Base-by-base conservation (phyloP, 2,329 filamentous ascomycete genomes). In the Venturia asperata region DNA sequence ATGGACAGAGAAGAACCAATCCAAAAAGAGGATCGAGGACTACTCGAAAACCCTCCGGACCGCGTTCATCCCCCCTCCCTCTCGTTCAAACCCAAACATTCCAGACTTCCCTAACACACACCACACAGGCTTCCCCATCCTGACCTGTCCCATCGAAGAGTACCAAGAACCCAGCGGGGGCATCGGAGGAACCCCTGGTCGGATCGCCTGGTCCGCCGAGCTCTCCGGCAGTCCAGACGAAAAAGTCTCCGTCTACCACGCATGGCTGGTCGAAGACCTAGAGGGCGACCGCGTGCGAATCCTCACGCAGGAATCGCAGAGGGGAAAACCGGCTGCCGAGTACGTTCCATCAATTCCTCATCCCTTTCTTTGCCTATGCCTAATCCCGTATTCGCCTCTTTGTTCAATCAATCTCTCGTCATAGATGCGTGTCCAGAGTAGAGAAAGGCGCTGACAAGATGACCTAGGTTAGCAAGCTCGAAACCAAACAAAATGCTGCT, bases 401-500 rank as follows among this genome's bases (percentile, higher is more conserved):
- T 34, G 3, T 34, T 34, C 30, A 34, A 34, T 34, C 30, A 34
- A 34, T 34, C 6, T 34, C 30, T 34, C 6, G 30, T 6, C 30
- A 34, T 34, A 34, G 30, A 34, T 34, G 30, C 6, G 30, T 34
- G 30, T 34, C 30, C 3, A 34, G 30, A 6, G 3, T 34, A 34
- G 30, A n/a, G 30, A 34, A 34, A 6, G 30, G 30, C 30, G 30
- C 39, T 41, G 15, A 41, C 15, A 10, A 41, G 39, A 4, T 10
- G 2, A 10, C 39, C 39, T 2, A 41, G 39, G 3, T 68, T 71
- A 67, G 69, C 68, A 47, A 67, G 34, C 19, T 66, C 68, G 62
- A 74, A 72, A 67, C 74, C 74, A 52, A 75, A 76, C 65, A 67
- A 67, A 45, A 74, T 76, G 73, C 66, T 76, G n/a, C 60, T 73